These are phyloP conservation scores for Ostreobium quekettii DNA, from an alignment of 139 green algal genomes.

Conservation along the genomic window DNA sequence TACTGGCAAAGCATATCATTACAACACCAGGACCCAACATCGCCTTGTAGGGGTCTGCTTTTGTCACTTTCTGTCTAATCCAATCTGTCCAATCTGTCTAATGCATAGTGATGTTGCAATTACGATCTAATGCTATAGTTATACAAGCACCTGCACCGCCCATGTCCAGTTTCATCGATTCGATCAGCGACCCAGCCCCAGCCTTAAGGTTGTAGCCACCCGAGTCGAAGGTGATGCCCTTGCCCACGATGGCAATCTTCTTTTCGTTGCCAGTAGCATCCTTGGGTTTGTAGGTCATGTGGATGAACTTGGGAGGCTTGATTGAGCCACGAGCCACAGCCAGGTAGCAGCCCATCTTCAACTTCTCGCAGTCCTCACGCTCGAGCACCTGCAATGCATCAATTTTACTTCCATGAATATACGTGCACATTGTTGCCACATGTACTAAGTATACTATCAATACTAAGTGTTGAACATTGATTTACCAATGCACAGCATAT, in stretches of 20 bases:
- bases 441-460: too few species aligned
- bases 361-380: conserved; percentile 72
- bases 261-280: conserved; percentile 45
- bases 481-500: too few species aligned
- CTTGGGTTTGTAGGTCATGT: conserved; percentile 83
- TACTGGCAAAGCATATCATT: conserved; percentile 30
- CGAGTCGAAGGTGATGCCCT: conserved; percentile 7
- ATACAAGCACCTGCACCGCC: conserved; percentile 31
- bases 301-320: conserved; percentile 91
- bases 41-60: neutral
- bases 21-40: neutral
- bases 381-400: conserved; percentile 62
- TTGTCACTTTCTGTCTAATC: neutral
- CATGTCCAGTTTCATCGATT: conserved; percentile 92
- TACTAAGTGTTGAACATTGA: too few species aligned
- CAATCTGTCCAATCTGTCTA: neutral
- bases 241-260: conserved; percentile 19
- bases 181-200: conserved; percentile 75
- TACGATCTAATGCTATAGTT: neutral
- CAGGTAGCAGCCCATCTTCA: conserved; percentile 92
- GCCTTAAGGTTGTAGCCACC: conserved; percentile 97
- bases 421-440: too few species aligned
- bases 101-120: too few species aligned
- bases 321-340: conserved; percentile 76
- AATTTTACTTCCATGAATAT: too few species aligned